Conservation (phyloP, 176 grass and related monocot species). For the Aegilops speltoides region DNA sequence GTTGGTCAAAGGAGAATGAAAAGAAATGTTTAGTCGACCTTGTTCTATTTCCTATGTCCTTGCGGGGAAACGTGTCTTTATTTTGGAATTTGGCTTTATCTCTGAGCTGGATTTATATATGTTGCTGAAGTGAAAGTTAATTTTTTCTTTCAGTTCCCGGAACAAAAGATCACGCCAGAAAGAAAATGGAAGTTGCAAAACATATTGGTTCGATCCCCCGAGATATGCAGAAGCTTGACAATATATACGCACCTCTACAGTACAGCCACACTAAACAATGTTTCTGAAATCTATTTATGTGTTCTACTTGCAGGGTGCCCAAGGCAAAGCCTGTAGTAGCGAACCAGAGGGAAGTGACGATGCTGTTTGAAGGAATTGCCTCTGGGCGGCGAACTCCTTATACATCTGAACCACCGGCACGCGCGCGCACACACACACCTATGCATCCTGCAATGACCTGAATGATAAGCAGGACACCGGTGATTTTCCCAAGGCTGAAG, state of each 20-base stretch:
- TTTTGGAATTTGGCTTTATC: too few species aligned
- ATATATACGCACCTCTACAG: neutral
- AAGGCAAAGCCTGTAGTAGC: neutral
- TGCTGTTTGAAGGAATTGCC: too few species aligned
- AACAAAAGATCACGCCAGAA: neutral
- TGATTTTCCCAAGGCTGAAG: too few species aligned
- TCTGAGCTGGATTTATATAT: neutral
- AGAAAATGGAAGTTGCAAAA: neutral
- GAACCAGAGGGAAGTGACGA: neutral
- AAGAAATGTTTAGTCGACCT: neutral
- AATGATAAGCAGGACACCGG: too few species aligned
- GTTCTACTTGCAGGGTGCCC: neutral
- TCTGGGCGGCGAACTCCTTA: too few species aligned
- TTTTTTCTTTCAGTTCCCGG: neutral
- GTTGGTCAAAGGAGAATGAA: neutral
- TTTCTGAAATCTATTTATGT: neutral
- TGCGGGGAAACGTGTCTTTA: too few species aligned
- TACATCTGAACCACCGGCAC: too few species aligned
- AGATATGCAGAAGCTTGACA: neutral
- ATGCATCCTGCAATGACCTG: too few species aligned
- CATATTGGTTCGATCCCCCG: neutral
- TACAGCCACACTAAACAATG: neutral
- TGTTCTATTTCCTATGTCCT: neutral
- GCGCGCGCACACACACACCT: too few species aligned
- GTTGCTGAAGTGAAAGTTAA: neutral